These are phyloP conservation scores for Beauveria bassiana DNA, from an alignment of 2,329 filamentous ascomycete species.

Conservation along the genomic window DNA sequence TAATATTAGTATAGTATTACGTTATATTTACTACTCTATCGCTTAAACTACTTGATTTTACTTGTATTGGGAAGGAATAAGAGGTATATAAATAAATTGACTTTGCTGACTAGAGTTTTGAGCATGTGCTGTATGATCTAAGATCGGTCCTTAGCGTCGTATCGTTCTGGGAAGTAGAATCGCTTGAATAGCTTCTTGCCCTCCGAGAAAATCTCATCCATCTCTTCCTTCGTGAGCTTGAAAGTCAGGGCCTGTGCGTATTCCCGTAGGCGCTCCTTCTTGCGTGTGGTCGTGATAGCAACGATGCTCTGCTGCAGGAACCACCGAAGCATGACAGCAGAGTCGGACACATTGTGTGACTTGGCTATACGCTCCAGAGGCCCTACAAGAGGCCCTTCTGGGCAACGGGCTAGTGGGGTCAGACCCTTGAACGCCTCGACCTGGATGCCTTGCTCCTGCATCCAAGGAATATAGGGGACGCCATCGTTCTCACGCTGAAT, in stretches of 20 bases:
- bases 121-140: neutral
- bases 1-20: too few relatives aligned
- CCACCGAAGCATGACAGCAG: slow-evolving; percentile 2
- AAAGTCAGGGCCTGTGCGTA: slow-evolving; percentile 2
- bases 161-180: slow-evolving; percentile 1
- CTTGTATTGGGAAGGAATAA: too few relatives aligned
- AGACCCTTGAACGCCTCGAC: slow-evolving; percentile 9
- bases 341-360: slow-evolving; percentile 1
- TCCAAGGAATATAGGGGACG: slow-evolving; percentile 5
- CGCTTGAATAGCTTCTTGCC: slow-evolving; percentile 3
- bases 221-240: neutral
- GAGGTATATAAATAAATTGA: neutral
- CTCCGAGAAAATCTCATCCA: slow-evolving; percentile 1
- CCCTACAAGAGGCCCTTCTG: neutral
- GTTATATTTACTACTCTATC: too few relatives aligned
- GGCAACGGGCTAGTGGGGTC: slow-evolving; percentile 9
- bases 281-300: slow-evolving; percentile 3
- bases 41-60: too few relatives aligned
- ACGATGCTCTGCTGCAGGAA: slow-evolving; percentile 2
- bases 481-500: neutral
- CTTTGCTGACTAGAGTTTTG: neutral
- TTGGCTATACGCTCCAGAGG: neutral
- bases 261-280: slow-evolving; percentile 1
- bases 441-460: slow-evolving; percentile 3
- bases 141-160: neutral